These are phyloP conservation scores for Candida gorgasii DNA, from an alignment of 805 yeast species.

Conservation along the genomic window DNA sequence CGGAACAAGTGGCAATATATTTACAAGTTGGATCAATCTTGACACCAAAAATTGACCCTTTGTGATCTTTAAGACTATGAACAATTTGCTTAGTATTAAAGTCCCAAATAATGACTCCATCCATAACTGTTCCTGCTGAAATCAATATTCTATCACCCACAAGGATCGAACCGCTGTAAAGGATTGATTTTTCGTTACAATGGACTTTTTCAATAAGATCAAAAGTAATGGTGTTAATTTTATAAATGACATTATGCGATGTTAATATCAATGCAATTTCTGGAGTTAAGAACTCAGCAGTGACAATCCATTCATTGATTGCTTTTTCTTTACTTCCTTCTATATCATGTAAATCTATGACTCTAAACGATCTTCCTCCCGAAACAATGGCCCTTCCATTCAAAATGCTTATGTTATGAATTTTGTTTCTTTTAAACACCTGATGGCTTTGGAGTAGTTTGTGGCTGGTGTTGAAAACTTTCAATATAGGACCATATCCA, in stretches of 20 bases:
- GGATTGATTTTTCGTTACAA: constrained; percentile 73
- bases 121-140: constrained; percentile 93
- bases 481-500: constrained; percentile 73
- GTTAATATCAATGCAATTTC: constrained; percentile 55
- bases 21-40: constrained; percentile 56
- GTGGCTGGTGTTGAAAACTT: constrained; percentile 43
- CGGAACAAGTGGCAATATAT: constrained; percentile 79
- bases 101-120: constrained; percentile 83
- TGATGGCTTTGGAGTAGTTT: constrained; percentile 38
- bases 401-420: constrained; percentile 67
- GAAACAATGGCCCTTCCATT: constrained; percentile 40
- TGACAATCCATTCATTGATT: constrained; percentile 78
- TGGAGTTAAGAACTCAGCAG: constrained; percentile 50
- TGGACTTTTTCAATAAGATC: constrained; percentile 33
- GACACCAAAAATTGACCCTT: constrained; percentile 89
- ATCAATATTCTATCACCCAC: constrained; percentile 48
- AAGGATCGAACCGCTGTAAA: constrained; percentile 82
- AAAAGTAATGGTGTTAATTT: constrained; percentile 25
- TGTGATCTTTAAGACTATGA: constrained; percentile 70
- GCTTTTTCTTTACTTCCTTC: constrained; percentile 41
- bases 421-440: constrained; percentile 70
- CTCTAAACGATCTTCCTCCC: constrained; percentile 73
- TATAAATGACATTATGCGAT: constrained; percentile 71
- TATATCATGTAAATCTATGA: constrained; percentile 27
- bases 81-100: constrained; percentile 41